Conservation (phyloP, 495 filamentous ascomycete species). For the Penicillium canescens region DNA sequence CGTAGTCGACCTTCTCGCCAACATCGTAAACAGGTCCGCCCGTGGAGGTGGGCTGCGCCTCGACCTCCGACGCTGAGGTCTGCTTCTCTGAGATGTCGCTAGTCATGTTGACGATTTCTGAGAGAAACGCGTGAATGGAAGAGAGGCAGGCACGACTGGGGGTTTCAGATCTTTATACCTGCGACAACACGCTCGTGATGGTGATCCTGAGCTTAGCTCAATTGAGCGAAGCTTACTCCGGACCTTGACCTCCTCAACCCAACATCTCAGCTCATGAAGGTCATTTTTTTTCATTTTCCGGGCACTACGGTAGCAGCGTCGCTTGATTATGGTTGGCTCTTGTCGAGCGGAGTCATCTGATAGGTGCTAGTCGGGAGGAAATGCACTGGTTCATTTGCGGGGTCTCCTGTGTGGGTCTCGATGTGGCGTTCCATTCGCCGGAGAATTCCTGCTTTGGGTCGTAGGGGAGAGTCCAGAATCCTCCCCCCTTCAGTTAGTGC, state of each 20-base stretch:
- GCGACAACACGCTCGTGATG: constrained; percentile 21
- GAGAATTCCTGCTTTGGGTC: constrained; percentile 17
- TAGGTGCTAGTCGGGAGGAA: constrained; percentile 17
- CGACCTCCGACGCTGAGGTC: constrained; percentile 36
- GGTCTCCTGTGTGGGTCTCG: constrained; percentile 9
- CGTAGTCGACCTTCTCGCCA: constrained; percentile 45
- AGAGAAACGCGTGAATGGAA: constrained; percentile 27
- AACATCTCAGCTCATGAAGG: constrained; percentile 14
- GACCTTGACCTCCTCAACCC: constrained; percentile 23
- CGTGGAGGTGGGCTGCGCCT: constrained; percentile 33
- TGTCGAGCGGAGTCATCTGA: constrained; percentile 18
- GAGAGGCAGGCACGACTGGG: constrained; percentile 27
- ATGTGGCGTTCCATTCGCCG: constrained; percentile 21
- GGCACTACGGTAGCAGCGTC: constrained; percentile 22
- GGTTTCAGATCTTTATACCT: constrained; percentile 34
- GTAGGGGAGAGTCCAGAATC: constrained; percentile 1
- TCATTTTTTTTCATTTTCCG: constrained; percentile 20
- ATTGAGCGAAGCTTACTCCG: constrained; percentile 33
- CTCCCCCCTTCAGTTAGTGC: constrained; percentile 7
- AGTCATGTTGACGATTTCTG: constrained; percentile 41
- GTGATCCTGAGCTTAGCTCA: constrained; percentile 21
- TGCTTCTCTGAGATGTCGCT: constrained; percentile 37
- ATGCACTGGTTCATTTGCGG: constrained; percentile 23
- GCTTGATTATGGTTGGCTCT: constrained; percentile 23
- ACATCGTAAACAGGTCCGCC: constrained; percentile 40